Evolutionary conservation across 1,284 basidiomycete species (phyloP).

Genomic region (Irpex sp.): DNA sequence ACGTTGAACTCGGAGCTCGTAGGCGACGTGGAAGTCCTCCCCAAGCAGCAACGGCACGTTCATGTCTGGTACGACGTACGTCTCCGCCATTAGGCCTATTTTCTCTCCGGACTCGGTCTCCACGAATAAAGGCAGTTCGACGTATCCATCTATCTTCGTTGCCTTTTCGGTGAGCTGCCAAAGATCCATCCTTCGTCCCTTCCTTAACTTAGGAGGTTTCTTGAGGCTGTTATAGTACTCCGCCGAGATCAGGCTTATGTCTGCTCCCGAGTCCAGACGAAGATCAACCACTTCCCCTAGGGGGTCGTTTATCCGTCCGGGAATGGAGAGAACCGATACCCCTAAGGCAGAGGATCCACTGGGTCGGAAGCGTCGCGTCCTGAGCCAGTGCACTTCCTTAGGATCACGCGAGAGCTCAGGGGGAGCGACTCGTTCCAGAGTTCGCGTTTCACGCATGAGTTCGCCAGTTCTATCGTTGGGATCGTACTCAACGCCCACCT

Average conservation of each 20-base stretch:
- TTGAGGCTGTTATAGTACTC: neutral
- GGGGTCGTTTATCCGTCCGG: neutral
- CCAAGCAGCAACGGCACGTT: too few relatives aligned
- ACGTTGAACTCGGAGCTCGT: too few relatives aligned
- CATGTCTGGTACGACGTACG: too few relatives aligned
- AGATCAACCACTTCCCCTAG: neutral
- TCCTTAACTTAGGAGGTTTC: neutral
- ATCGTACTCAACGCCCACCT: too few relatives aligned
- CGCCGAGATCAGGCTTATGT: neutral
- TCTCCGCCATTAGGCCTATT: too few relatives aligned
- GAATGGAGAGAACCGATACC: neutral
- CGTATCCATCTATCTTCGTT: neutral
- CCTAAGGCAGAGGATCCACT: neutral
- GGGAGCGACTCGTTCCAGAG: too few relatives aligned
- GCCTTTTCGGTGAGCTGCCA: neutral
- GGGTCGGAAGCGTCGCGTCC: neutral
- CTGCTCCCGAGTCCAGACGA: neutral
- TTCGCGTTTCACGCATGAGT: too few relatives aligned
- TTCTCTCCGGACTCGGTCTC: too few relatives aligned
- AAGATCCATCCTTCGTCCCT: neutral
- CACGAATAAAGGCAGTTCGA: neutral
- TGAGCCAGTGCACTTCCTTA: too few relatives aligned
- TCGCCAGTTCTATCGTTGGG: too few relatives aligned
- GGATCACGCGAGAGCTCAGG: too few relatives aligned
- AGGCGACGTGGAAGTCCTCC: too few relatives aligned